A percentile compares a stretch with the other conserved stretches of the same genome.
Evolutionary conservation across 2,329 filamentous ascomycete genomes (phyloP).

Genomic region (Xylariaceae sp.): DNA sequence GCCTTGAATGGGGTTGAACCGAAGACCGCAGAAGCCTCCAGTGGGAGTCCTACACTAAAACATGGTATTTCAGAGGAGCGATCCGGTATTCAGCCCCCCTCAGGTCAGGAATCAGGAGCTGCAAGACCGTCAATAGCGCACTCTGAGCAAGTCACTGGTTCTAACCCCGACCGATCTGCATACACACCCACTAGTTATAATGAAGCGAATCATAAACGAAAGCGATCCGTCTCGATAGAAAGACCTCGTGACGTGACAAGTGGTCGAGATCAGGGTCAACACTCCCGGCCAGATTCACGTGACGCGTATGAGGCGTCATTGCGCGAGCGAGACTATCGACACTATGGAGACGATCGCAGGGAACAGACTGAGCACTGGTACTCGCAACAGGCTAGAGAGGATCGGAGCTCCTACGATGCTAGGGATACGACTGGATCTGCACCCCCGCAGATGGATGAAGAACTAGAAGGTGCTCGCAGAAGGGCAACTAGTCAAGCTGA

Average conservation of each 20-base stretch:
- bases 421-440: conserved; percentile 45
- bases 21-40: conserved; percentile 24
- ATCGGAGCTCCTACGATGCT: conserved; percentile 45
- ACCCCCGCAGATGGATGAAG: conserved; percentile 50
- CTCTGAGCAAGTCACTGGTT: conserved; percentile 41
- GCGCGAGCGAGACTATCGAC: conserved; percentile 43
- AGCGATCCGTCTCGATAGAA: conserved; percentile 65
- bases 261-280: conserved; percentile 34
- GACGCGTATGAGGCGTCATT: conserved; percentile 43
- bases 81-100: conserved; percentile 16
- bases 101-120: conserved; percentile 25
- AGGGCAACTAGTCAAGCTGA: conserved; percentile 46
- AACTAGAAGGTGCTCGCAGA: conserved; percentile 43
- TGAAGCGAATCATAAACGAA: conserved; percentile 61
- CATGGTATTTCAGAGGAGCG: conserved; percentile 29
- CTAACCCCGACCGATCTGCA: conserved; percentile 41
- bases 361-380: conserved; percentile 51
- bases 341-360: conserved; percentile 44
- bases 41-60: conserved; percentile 25
- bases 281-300: conserved; percentile 36
- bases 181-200: conserved; percentile 40
- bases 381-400: conserved; percentile 45
- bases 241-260: conserved; percentile 36
- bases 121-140: conserved; percentile 26
- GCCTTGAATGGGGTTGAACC: conserved; percentile 33